Conservation (phyloP, 2,329 filamentous ascomycete species). For the Aspergillus sergii region DNA sequence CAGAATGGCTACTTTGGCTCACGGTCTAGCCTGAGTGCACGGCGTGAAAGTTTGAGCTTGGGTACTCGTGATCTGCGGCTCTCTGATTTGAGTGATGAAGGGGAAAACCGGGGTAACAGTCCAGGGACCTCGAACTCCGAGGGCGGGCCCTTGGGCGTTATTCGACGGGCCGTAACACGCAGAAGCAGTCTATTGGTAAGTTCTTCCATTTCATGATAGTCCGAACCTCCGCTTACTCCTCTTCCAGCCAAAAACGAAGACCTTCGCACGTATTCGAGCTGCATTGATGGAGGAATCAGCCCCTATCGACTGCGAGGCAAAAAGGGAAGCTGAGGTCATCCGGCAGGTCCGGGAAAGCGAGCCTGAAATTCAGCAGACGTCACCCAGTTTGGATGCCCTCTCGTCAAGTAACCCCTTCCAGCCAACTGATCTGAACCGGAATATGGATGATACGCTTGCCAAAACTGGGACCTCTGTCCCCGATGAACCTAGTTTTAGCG, state of each 20-base stretch:
- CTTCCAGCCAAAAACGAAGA: slow-evolving; percentile 86
- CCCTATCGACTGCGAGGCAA: slow-evolving; percentile 84
- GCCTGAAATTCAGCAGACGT: slow-evolving; percentile 56
- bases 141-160: slow-evolving; percentile 71
- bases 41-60: slow-evolving; percentile 86
- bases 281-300: slow-evolving; percentile 85
- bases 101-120: slow-evolving; percentile 56
- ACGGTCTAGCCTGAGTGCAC: slow-evolving; percentile 54
- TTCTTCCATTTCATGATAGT: slow-evolving; percentile 16
- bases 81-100: slow-evolving; percentile 75
- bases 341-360: slow-evolving; percentile 93
- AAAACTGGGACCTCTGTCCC: slow-evolving; percentile 42
- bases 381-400: slow-evolving; percentile 42
- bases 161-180: slow-evolving; percentile 79
- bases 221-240: slow-evolving; percentile 7
- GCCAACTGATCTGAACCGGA: slow-evolving; percentile 17
- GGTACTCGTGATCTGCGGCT: slow-evolving; percentile 88
- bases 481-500: slow-evolving; percentile 73
- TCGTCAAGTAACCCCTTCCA: slow-evolving; percentile 54
- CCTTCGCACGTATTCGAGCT: slow-evolving; percentile 88
- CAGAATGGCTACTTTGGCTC: slow-evolving; percentile 57
- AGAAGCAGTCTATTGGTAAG: slow-evolving; percentile 85
- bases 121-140: slow-evolving; percentile 41
- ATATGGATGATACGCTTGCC: slow-evolving; percentile 21
- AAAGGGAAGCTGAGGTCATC: slow-evolving; percentile 91